phyloP scores from a whole-genome alignment of 805 yeast species.

The Cyberlindnera sargentensis region DNA sequence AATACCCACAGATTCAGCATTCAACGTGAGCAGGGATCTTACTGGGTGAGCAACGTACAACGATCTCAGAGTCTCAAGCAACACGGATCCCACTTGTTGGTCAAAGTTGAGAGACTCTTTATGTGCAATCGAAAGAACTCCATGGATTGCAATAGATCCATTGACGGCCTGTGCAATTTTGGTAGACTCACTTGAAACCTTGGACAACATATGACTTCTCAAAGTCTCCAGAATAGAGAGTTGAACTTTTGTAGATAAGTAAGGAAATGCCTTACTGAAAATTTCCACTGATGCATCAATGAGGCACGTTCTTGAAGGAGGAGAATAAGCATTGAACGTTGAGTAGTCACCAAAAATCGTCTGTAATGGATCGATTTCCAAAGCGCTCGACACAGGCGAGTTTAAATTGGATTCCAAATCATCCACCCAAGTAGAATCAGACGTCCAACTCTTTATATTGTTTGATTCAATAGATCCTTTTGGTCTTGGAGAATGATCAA shows the following conservation, averaged over 20 bases:
- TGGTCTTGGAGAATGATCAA: conserved; percentile 14
- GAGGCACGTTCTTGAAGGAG: conserved; percentile 42
- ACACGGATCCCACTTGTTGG: conserved; percentile 33
- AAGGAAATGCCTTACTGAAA: conserved; percentile 63
- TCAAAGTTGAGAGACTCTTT: conserved; percentile 24
- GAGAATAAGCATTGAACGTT: conserved; percentile 29
- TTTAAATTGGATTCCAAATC: conserved; percentile 26
- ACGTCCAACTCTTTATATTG: conserved; percentile 25
- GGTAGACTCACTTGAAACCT: conserved; percentile 27
- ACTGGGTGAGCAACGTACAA: conserved; percentile 11
- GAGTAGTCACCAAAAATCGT: conserved; percentile 26
- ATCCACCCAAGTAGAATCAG: conserved; percentile 29
- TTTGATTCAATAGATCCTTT: conserved; percentile 26
- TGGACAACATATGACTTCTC: conserved; percentile 45
- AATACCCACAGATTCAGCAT: conserved; percentile 54
- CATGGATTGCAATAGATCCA: conserved; percentile 56
- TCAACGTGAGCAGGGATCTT: conserved; percentile 34
- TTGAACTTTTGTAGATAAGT: conserved; percentile 71
- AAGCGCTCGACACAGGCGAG: conserved; percentile 33
- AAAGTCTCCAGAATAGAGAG: conserved; percentile 81
- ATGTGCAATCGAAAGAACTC: conserved; percentile 27
- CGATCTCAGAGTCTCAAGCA: conserved; percentile 44
- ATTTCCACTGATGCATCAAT: conserved; percentile 78
- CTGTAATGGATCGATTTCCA: conserved; percentile 35
- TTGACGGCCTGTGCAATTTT: conserved; percentile 52